phyloP scores from a whole-genome alignment of 768 basidiomycete species.

The Pleurotus tuoliensis region DNA sequence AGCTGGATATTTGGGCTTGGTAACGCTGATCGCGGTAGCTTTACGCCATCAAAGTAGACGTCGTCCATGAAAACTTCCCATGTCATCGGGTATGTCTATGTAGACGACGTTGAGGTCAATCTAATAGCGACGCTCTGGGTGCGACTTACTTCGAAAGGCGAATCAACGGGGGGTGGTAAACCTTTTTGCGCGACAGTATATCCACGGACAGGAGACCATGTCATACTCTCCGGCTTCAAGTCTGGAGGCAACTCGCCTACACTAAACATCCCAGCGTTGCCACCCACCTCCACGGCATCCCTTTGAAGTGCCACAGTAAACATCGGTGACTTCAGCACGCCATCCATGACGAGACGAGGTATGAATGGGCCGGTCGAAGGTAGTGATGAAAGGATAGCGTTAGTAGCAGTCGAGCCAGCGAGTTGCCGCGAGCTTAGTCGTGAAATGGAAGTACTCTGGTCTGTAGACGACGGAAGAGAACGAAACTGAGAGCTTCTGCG shows the following conservation, averaged over 20 bases:
- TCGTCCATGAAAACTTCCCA: slow-evolving; percentile 75
- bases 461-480: not conserved
- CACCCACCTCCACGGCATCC: slow-evolving; percentile 62
- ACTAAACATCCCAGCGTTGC: slow-evolving; percentile 61
- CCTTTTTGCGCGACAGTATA: slow-evolving; percentile 54
- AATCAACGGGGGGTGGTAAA: slow-evolving; percentile 48
- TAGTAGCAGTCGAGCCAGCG: slow-evolving; percentile 15
- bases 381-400: slow-evolving; percentile 38
- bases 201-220: slow-evolving; percentile 60
- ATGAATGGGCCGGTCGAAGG: slow-evolving; percentile 40
- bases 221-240: slow-evolving; percentile 44
- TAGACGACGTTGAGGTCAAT: no score
- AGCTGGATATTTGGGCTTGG: slow-evolving; percentile 45
- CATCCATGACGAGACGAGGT: slow-evolving; percentile 38
- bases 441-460: not conserved
- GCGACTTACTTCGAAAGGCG: slow-evolving; percentile 53
- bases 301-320: slow-evolving; percentile 65
- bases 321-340: slow-evolving; percentile 37
- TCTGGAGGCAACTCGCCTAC: slow-evolving; percentile 61
- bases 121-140: no score
- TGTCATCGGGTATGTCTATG: slow-evolving; percentile 53
- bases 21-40: slow-evolving; percentile 52
- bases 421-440: slow-evolving; percentile 13
- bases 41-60: slow-evolving; percentile 65
- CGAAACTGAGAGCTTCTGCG: not conserved